Evolutionary conservation across 2,329 filamentous ascomycete genomes (phyloP).

Genomic region (Pseudogymnoascus sp.): DNA sequence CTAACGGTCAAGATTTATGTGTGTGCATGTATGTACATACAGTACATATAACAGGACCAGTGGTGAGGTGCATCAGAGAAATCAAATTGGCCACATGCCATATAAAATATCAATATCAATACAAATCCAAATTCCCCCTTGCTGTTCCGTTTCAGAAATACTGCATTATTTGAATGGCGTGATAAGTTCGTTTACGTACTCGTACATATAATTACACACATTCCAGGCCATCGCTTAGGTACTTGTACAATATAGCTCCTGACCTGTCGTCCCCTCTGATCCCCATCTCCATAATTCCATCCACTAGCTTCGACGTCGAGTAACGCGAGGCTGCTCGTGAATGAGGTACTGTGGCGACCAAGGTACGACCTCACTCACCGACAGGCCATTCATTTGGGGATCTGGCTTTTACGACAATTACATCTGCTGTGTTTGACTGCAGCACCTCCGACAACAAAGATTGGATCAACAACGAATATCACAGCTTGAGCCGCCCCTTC

Average conservation of each 20-base stretch:
- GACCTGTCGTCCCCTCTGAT: neutral
- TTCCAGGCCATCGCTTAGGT: slow-evolving; percentile 4
- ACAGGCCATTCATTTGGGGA: neutral
- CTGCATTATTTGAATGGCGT: neutral
- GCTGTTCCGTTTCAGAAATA: neutral
- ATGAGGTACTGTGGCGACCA: neutral
- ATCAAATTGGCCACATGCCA: neutral
- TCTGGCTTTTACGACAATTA: neutral
- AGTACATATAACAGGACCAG: neutral
- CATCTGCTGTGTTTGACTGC: neutral
- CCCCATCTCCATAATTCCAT: neutral
- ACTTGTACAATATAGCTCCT: neutral
- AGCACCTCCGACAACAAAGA: neutral
- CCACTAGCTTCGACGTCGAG: neutral
- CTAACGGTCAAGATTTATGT: neutral
- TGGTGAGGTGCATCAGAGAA: neutral
- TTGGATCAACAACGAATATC: neutral
- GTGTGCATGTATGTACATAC: neutral
- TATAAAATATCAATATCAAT: slow-evolving; percentile 3
- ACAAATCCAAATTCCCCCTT: neutral
- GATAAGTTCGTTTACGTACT: neutral
- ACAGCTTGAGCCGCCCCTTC: neutral
- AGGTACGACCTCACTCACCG: neutral
- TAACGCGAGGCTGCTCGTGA: neutral
- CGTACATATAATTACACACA: neutral